Conservation (phyloP, 371 early-diverging fungal species). For the Rhizopus delemar region DNA sequence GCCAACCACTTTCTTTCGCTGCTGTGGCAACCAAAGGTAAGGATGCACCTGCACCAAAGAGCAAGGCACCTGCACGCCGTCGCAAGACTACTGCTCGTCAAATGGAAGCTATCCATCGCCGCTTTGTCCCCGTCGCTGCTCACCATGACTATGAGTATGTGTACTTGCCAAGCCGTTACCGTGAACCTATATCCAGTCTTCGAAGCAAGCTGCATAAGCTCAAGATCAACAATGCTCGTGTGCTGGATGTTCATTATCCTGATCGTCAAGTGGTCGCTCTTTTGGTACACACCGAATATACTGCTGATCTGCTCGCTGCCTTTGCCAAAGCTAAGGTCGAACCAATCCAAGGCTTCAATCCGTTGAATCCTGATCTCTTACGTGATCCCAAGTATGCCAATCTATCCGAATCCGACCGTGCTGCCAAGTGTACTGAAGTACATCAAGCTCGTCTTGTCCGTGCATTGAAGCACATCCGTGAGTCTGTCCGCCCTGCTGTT, state of each 20-base stretch:
- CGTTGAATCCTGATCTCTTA: background rate
- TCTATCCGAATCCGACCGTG: background rate
- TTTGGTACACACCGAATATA: background rate
- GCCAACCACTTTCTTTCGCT: no score
- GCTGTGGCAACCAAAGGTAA: no score
- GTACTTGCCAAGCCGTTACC: slow-evolving; percentile 1
- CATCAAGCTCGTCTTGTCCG: slow-evolving; percentile 1
- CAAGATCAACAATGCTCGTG: background rate
- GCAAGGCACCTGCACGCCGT: background rate
- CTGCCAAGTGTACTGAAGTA: background rate
- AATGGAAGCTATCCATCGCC: background rate
- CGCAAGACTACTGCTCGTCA: background rate
- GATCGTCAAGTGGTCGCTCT: slow-evolving; percentile 3
- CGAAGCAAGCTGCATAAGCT: background rate
- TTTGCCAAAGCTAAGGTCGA: background rate
- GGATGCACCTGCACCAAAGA: no score
- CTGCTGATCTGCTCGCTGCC: background rate
- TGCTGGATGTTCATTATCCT: slow-evolving; percentile 10
- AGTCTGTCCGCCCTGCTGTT: background rate
- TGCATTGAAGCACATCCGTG: background rate
- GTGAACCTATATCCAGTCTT: background rate
- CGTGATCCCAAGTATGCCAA: background rate
- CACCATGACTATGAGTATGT: background rate
- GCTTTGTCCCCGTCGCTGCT: background rate
- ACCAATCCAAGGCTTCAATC: background rate